Conservation (phyloP, 2,329 filamentous ascomycete species). For the Claviceps pazoutovae region DNA sequence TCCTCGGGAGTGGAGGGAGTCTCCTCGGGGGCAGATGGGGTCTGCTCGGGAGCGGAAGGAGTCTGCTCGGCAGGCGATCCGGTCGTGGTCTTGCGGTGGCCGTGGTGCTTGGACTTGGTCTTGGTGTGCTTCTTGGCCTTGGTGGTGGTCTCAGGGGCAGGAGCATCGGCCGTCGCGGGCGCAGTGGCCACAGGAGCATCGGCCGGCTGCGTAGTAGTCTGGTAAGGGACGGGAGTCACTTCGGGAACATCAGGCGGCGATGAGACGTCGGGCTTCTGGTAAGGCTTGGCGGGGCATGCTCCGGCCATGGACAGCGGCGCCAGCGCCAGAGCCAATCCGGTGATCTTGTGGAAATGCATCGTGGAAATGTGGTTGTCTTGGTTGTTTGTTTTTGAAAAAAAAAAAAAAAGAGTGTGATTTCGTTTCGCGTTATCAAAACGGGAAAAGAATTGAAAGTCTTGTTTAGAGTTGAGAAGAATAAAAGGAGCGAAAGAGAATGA, state of each 20-base stretch:
- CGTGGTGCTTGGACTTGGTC: background rate
- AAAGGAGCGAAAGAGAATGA: background rate
- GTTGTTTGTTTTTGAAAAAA: background rate
- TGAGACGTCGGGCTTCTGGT: too few relatives aligned
- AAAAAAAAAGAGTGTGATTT: background rate
- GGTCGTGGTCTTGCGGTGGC: too few relatives aligned
- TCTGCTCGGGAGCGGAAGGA: too few relatives aligned
- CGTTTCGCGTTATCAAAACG: background rate
- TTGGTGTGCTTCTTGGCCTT: background rate
- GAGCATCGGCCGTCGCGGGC: background rate
- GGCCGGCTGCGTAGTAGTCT: too few relatives aligned
- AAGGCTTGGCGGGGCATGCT: background rate
- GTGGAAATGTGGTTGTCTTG: background rate
- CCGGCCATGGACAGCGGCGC: background rate
- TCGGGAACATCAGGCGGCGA: too few relatives aligned
- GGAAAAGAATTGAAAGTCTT: too few relatives aligned
- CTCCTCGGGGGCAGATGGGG: too few relatives aligned
- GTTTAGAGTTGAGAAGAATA: background rate
- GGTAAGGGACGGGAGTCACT: too few relatives aligned
- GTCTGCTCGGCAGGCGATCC: too few relatives aligned
- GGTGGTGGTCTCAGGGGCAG: background rate
- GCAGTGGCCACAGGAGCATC: background rate
- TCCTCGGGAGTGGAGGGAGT: too few relatives aligned
- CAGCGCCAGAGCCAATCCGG: slow-evolving; percentile 6
- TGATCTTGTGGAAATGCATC: slow-evolving; percentile 15